Evolutionary conservation across 768 basidiomycete species (phyloP), one percentile per base, ranked within the genome.

Genomic region (Botryobasidium botryosum): DNA sequence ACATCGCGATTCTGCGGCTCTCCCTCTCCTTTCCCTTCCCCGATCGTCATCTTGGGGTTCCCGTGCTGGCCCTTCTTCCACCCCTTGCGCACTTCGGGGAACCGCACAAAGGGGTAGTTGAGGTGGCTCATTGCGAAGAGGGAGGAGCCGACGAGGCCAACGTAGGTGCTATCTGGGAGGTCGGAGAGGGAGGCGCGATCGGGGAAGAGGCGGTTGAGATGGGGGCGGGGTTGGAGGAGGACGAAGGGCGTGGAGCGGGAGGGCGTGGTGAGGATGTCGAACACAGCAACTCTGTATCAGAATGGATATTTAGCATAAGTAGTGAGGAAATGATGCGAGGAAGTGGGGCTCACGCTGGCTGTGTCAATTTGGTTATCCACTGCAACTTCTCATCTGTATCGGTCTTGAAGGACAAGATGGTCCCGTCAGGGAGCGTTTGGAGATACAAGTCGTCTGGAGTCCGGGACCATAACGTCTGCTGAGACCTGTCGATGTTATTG

Each of bases 111-210:
- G 0, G 91, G 92, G 56, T 73, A 96, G 6, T 70, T 71, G 8
- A 71, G 67, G 0, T 83, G 79, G 50, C 81, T 82, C 74, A 96
- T 80, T 17, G 84, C 88, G 53, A 77, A 92, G 1, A 94, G 66
- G 33, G 79, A 81, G 2, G 77, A 74, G 37, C 74, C 70, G 13
- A 88, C 70, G 15, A 82, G 62, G 2, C 88, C 88, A 17, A 96
- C 75, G 57, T 81, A 94, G 1, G 87, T 87, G 0, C 73, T 70
- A 25, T 50, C 28, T 3, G 68, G 69, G 23, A 68, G 61, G 8
- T 73, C 62, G n/a, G 64, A 64, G 6, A 60, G 58, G 35, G 55
- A 57, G 0, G 56, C 51, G 6, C 27, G 45, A 25, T 21, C 57
- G 7, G 78, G 76, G 27, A 88, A 66, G 6, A 92, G 65, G 27